Conservation (phyloP, 805 yeast genomes). For the Saturnispora diversa region DNA sequence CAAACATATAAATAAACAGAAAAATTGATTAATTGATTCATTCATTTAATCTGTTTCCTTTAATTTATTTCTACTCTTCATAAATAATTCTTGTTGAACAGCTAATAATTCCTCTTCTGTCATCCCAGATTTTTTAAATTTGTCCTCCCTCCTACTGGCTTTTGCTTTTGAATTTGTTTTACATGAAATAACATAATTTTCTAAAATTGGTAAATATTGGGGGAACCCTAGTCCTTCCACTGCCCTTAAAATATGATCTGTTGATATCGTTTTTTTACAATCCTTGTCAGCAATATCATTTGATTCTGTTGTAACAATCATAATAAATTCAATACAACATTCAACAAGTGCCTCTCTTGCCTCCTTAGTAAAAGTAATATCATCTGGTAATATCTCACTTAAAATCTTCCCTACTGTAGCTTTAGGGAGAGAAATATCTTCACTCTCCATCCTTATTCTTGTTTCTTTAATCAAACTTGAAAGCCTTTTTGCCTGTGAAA, state of each 20-base stretch:
- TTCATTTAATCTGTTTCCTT: conserved; percentile 15
- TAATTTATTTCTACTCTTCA: conserved; percentile 33
- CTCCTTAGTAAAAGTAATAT: conserved; percentile 80
- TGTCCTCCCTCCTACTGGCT: conserved; percentile 76
- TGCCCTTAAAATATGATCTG: conserved; percentile 92
- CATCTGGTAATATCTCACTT: conserved; percentile 82
- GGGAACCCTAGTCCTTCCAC: conserved; percentile 78
- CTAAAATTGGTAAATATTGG: conserved; percentile 75
- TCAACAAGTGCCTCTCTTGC: conserved; percentile 93
- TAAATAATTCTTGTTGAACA: conserved; percentile 90
- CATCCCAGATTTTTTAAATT: conserved; percentile 86
- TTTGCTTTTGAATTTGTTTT: conserved; percentile 82
- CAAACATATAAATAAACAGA: no score
- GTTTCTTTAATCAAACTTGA: neutral
- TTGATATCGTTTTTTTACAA: conserved; percentile 90
- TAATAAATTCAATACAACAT: conserved; percentile 91
- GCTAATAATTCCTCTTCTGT: conserved; percentile 85
- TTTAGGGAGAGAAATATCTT: conserved; percentile 33
- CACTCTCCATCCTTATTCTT: conserved; percentile 18
- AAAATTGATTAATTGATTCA: conserved; percentile 1
- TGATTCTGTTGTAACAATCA: conserved; percentile 88
- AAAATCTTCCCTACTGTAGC: conserved; percentile 96
- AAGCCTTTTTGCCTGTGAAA: neutral
- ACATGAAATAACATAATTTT: conserved; percentile 74
- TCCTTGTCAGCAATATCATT: conserved; percentile 96